These are phyloP conservation scores for Xylaria palmicola DNA, from an alignment of 495 filamentous ascomycete genomes.

Conservation along the genomic window DNA sequence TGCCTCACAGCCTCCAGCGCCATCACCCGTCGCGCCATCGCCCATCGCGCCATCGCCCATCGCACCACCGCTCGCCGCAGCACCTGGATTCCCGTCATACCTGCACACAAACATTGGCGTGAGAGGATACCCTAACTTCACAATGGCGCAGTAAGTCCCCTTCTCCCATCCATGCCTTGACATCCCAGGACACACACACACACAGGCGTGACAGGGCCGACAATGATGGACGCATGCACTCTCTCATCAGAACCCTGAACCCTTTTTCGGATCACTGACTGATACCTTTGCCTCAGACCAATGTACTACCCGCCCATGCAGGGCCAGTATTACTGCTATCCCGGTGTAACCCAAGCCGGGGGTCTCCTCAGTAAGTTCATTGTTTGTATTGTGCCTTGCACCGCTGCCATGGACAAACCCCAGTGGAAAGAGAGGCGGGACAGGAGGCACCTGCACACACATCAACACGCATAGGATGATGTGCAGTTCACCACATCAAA, in stretches of 20 bases:
- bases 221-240: too few species aligned
- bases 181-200: not conserved
- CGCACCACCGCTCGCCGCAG: not conserved
- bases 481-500: too few species aligned
- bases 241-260: not conserved
- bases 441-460: not conserved
- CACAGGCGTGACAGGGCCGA: not conserved
- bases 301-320: not conserved
- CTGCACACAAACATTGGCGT: not conserved
- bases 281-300: not conserved
- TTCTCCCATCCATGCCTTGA: not conserved
- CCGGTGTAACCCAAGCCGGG: not conserved
- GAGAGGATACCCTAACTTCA: not conserved
- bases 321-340: slow-evolving; percentile 1
- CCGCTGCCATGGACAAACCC: too few species aligned
- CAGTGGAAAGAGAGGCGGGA: not conserved
- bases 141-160: not conserved
- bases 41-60: too few species aligned
- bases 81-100: not conserved
- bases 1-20: too few species aligned
- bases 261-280: not conserved
- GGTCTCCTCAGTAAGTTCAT: not conserved
- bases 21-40: too few species aligned
- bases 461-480: not conserved
- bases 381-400: not conserved